Base-by-base conservation (phyloP, 148 eudicot genomes). In the Limonium bicolor region DNA sequence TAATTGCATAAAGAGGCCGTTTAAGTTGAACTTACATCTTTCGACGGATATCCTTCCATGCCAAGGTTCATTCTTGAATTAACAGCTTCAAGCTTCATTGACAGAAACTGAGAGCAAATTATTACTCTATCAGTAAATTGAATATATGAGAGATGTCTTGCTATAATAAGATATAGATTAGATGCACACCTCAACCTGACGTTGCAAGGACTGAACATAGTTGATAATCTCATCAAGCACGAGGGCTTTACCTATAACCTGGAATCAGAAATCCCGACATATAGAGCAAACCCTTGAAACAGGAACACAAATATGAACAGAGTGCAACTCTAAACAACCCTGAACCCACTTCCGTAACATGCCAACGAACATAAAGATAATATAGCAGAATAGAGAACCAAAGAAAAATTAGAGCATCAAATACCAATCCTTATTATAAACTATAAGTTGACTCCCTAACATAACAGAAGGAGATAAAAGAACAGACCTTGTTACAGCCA, bases 141-240 rank as follows among this genome's bases (percentile, higher is more conserved):
- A n/a, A 27, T 23, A 38, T 32, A 10, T 5, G 10, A 28, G 18
- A 19, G 36, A 27, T 5, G 46, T 9, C 20, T 27, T 18, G 27
- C 20, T n/a, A 0, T 5, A 37, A 27, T 25, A 25, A 39, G 29
- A 25, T 45, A 2, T 1, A 36, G 16, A 15, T 18, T 10, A 6
- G 10, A 41, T 10, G 31, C 22, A 11, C 62, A 78, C 86, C 86
- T 78, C 86, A 55, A 78, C 81, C 58, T 78, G 86, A 30, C 55
- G 77, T 27, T 78, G 86, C 42, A 78, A 67, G 28, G 86, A 74
- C 39, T 78, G 86, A 12, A 78, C 56, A 45, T 78, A 78, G 56
- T 78, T 78, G 37, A 78, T 78, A 47, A 78, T 78, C 53, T 78
- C 86, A 61, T 78, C 86, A 34, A 78, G 86, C 18, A 78, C 80